Conservation (phyloP, 2,329 filamentous ascomycete genomes). For the Apiospora malaysiana region DNA sequence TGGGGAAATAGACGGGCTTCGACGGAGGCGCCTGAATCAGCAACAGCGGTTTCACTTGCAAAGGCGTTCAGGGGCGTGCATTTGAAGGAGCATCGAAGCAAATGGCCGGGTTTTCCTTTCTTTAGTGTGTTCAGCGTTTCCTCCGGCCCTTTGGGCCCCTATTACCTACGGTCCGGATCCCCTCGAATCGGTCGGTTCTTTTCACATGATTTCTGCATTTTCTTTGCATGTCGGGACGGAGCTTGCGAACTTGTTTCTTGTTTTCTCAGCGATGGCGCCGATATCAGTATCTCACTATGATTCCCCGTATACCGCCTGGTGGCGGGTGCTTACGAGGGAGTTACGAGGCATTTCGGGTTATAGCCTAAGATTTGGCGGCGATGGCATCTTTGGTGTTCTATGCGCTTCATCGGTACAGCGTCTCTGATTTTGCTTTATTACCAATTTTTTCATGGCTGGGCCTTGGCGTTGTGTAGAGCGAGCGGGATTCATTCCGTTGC, state of each 20-base stretch:
- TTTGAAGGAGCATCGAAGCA: slow-evolving; percentile 22
- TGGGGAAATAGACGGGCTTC: slow-evolving; percentile 10
- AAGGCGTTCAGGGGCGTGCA: slow-evolving; percentile 19
- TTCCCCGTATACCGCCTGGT: slow-evolving; percentile 34
- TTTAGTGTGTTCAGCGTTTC: slow-evolving; percentile 13
- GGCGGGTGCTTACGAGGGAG: slow-evolving; percentile 35
- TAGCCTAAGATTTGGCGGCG: slow-evolving; percentile 34
- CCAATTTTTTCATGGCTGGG: slow-evolving; percentile 11
- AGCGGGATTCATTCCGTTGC: slow-evolving; percentile 1
- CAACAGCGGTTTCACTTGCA: slow-evolving; percentile 16
- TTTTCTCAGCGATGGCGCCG: slow-evolving; percentile 40
- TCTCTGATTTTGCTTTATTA: slow-evolving; percentile 23
- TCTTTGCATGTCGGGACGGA: slow-evolving; percentile 35
- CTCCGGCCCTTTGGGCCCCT: neutral
- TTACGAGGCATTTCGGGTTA: slow-evolving; percentile 38
- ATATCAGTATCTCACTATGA: slow-evolving; percentile 35
- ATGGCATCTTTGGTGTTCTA: slow-evolving; percentile 39
- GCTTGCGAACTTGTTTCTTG: slow-evolving; percentile 32
- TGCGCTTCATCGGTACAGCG: slow-evolving; percentile 33
- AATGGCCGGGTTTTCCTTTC: slow-evolving; percentile 6
- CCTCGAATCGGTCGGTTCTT: neutral
- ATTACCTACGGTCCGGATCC: neutral
- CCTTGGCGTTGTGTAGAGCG: slow-evolving; percentile 21
- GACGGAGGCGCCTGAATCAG: neutral
- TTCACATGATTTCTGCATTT: slow-evolving; percentile 35